Evolutionary conservation across 495 filamentous ascomycete species (phyloP), one percentile per base, ranked within the genome.

Genomic region (Thozetella sp.): DNA sequence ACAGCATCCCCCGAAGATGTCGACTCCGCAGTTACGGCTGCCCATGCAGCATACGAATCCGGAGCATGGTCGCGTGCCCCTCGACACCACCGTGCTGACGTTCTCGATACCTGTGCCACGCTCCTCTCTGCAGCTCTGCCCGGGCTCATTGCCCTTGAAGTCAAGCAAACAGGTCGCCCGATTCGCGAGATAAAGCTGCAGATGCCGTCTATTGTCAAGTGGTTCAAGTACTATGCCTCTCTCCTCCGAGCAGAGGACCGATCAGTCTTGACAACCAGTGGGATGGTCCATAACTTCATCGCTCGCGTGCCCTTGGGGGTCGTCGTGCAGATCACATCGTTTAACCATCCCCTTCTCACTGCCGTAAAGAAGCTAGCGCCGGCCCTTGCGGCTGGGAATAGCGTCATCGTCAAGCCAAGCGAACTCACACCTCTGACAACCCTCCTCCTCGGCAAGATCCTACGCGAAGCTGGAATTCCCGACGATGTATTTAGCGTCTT

Each of bases 161-260:
- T 85, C 11, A 74, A 65, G 22, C 87, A 90, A 61, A 90, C 86
- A 0, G 87, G 87, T 25, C 82, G 87, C 0, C 82, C 80, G 0
- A 77, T 87, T 55, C 83, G 85, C 15, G 87, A 90, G 63, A 87
- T 90, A 86, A 78, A 79, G 2, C 82, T 86, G 1, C 87, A 90
- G 63, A 77, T 89, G 0, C 79, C 83, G 0, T 84, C 83, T 0
- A 75, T 90, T 1, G 77, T 83, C 0, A 80, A 83, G 63, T 89
- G 86, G 87, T 80, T 88, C 59, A 81, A 86, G 57, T 89, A 89
- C 65, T 90, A 85, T 58, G 83, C 83, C 2, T 75, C 83, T 0
- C 64, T 88, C 1, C 75, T 86, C 3, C 82, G 87, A 17, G 80
- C 81, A 0, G 84, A 88, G 58, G 86, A 88, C 61, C 81, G 85